These are phyloP conservation scores for Medakamo hakoo DNA, from an alignment of 139 green algal species.

Conservation along the genomic window DNA sequence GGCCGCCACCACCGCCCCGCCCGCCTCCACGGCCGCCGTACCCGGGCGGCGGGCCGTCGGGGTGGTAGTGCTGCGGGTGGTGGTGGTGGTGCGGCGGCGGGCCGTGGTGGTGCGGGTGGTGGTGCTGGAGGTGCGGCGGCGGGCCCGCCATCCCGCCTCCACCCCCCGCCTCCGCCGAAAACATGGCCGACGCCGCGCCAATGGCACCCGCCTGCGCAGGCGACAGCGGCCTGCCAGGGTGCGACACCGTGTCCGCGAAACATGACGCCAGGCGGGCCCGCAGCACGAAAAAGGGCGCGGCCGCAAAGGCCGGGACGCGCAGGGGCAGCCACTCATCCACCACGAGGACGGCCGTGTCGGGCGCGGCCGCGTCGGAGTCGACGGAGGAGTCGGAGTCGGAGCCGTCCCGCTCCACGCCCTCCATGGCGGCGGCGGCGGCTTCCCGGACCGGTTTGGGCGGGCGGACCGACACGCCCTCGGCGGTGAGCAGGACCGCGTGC, in stretches of 20 bases:
- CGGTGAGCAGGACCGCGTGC: background rate
- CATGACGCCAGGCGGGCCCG: conserved; percentile 17
- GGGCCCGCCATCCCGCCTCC: too few species aligned
- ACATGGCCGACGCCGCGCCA: background rate
- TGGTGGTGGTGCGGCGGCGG: background rate
- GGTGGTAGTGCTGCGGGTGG: too few species aligned
- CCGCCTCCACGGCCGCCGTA: too few species aligned
- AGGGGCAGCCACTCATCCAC: conserved; percentile 32
- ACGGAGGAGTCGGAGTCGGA: background rate
- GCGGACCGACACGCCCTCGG: background rate
- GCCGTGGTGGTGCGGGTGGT: background rate
- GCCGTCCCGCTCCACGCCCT: background rate
- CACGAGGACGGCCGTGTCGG: conserved; percentile 10
- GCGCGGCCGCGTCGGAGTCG: background rate
- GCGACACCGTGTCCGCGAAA: conserved; percentile 24
- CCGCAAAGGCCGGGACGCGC: conserved; percentile 1
- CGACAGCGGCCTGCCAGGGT: conserved; percentile 6
- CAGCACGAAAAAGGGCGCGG: conserved; percentile 13
- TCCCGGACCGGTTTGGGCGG: background rate
- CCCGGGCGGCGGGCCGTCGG: too few species aligned
- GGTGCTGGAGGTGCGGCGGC: background rate
- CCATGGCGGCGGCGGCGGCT: background rate
- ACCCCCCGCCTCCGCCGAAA: background rate
- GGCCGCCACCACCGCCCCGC: background rate
- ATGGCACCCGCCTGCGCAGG: background rate